Evolutionary conservation across 805 yeast genomes (phyloP).

Genomic region (Hanseniaspora thailandica): DNA sequence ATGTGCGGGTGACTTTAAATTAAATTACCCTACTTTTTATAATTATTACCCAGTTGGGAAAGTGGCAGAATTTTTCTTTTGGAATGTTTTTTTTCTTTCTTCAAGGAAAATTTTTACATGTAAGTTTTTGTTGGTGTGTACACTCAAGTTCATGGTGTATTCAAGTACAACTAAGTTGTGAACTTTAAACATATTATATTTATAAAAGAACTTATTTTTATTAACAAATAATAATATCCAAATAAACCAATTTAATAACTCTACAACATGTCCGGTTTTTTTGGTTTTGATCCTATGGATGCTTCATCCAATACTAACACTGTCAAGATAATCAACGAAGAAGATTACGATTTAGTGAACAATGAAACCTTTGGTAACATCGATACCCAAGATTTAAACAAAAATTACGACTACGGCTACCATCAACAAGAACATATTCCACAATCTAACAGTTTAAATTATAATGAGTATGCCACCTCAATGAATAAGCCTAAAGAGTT

Average conservation of each 20-base stretch:
- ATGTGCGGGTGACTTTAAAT: too few species aligned
- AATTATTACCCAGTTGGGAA: too few species aligned
- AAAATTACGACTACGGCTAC: constrained; percentile 30
- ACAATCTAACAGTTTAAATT: constrained; percentile 2
- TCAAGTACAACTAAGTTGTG: too few species aligned
- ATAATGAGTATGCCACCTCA: neutral
- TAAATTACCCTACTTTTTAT: too few species aligned
- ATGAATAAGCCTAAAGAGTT: neutral
- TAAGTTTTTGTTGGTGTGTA: neutral
- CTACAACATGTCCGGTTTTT: constrained; percentile 21
- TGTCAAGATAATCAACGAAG: constrained; percentile 36
- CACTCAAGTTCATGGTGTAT: neutral
- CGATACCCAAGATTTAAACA: constrained; percentile 23
- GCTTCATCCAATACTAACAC: constrained; percentile 25
- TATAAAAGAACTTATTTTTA: neutral
- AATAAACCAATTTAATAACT: neutral
- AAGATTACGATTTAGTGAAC: constrained; percentile 51
- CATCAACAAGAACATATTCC: constrained; percentile 19
- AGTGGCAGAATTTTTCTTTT: too few species aligned
- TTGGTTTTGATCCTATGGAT: constrained; percentile 26
- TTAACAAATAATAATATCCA: neutral
- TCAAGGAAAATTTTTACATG: neutral
- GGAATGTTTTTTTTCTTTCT: too few species aligned
- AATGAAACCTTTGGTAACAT: constrained; percentile 27
- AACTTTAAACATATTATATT: too few species aligned